Evolutionary conservation across 805 yeast genomes (phyloP).

Genomic region (Starmerella vaccinii): DNA sequence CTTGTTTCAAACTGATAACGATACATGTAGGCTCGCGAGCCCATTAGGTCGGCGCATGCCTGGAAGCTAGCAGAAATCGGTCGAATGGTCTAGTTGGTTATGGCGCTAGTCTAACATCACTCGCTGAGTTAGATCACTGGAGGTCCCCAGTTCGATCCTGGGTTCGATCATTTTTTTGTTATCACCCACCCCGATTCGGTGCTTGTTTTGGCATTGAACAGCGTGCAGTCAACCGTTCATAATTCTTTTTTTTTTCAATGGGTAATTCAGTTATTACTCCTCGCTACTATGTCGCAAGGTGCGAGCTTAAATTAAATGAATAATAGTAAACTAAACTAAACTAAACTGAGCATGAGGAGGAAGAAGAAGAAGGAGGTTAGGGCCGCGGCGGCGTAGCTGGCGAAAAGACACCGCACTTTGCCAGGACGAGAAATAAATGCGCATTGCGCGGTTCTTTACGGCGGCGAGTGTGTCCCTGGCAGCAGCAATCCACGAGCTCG

Average conservation of each 20-base stretch:
- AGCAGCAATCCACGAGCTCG: constrained; percentile 5
- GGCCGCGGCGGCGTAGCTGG: too few species aligned
- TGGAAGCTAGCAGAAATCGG: neutral
- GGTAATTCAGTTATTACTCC: too few species aligned
- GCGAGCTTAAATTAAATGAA: too few species aligned
- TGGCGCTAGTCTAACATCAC: constrained; percentile 24
- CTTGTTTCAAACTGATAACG: too few species aligned
- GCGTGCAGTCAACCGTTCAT: too few species aligned
- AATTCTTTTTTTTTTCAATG: neutral
- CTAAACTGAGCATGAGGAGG: too few species aligned
- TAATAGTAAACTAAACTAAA: too few species aligned
- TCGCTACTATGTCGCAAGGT: too few species aligned
- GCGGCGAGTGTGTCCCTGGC: neutral
- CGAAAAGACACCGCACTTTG: too few species aligned
- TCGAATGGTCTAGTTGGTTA: constrained; percentile 25
- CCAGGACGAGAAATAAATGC: neutral
- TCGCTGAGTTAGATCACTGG: constrained; percentile 23
- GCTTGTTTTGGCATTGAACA: too few species aligned
- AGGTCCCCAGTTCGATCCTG: constrained; percentile 27
- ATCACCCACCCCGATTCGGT: neutral
- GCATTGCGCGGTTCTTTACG: neutral
- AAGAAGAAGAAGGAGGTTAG: neutral
- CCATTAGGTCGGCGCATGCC: neutral
- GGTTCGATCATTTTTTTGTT: constrained; percentile 23
- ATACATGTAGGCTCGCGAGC: neutral